Conservation (phyloP, 805 yeast species). For the Barnettozyma wickerhamii region DNA sequence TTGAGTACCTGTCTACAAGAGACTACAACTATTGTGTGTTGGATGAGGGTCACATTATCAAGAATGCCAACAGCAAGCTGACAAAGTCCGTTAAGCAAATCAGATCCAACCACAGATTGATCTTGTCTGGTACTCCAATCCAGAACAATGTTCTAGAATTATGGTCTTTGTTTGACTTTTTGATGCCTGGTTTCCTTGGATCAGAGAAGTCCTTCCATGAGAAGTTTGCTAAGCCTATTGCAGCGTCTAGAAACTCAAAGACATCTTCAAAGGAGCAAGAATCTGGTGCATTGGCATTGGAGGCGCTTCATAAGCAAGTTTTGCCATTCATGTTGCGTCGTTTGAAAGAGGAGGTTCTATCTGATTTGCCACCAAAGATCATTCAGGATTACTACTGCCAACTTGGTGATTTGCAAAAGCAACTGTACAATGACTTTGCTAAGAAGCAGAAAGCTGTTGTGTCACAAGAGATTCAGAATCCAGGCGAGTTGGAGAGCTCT, state of each 20-base stretch:
- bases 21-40: conserved; percentile 92
- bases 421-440: conserved; percentile 84
- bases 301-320: conserved; percentile 93
- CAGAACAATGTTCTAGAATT: conserved; percentile 94
- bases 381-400: conserved; percentile 98
- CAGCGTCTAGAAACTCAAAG: conserved; percentile 86
- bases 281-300: conserved; percentile 93
- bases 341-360: conserved; percentile 90
- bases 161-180: conserved; percentile 96
- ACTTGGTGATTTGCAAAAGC: conserved; percentile 83
- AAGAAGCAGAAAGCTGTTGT: conserved; percentile 75
- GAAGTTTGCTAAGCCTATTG: conserved; percentile 95
- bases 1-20: conserved; percentile 50
- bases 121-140: conserved; percentile 95
- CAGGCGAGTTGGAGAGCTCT: conserved; percentile 45
- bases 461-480: conserved; percentile 52
- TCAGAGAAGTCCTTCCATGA: conserved; percentile 92
- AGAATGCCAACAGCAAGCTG: conserved; percentile 83
- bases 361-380: conserved; percentile 96
- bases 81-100: conserved; percentile 83
- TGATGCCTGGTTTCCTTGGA: conserved; percentile 98
- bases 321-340: conserved; percentile 95
- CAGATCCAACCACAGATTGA: conserved; percentile 82
- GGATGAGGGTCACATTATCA: conserved; percentile 97
- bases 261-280: conserved; percentile 92